Evolutionary conservation across 1,139 yeast species (phyloP).

Genomic region (Geotrichum phurueaensis): DNA sequence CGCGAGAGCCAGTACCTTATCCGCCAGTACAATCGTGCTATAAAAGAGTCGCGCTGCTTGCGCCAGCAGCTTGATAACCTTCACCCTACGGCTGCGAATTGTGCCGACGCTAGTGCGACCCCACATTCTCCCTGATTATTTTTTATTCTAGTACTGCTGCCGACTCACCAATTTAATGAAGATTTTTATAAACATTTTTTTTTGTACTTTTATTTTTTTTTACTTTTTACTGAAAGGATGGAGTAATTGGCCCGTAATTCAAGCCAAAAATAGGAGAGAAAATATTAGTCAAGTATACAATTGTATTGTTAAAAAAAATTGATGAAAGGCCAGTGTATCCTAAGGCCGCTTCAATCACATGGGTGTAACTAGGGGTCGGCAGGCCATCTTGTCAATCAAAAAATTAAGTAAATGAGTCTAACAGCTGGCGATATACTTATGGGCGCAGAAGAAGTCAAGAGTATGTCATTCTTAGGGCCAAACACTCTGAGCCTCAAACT

Average conservation of each 20-base stretch:
- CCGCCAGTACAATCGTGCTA: slow-evolving; percentile 23
- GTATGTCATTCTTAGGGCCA: too few species aligned
- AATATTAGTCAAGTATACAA: too few species aligned
- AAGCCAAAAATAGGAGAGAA: too few species aligned
- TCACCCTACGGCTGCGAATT: slow-evolving; percentile 3
- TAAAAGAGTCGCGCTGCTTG: slow-evolving; percentile 20
- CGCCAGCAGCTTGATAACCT: slow-evolving; percentile 16
- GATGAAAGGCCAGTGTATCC: too few species aligned
- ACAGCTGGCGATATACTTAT: too few species aligned
- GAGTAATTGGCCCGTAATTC: not conserved
- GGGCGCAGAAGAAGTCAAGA: too few species aligned
- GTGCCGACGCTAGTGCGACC: not conserved
- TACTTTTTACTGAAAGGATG: not conserved
- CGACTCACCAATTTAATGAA: not conserved
- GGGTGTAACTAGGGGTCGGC: too few species aligned
- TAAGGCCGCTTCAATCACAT: too few species aligned
- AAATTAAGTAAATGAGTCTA: too few species aligned
- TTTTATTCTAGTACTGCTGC: not conserved
- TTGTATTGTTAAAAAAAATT: too few species aligned
- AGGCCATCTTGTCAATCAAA: too few species aligned
- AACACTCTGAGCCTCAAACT: too few species aligned
- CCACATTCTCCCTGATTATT: not conserved
- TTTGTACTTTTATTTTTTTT: not conserved
- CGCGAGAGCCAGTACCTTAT: slow-evolving; percentile 27
- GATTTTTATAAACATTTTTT: not conserved